Conservation (phyloP, 495 filamentous ascomycete species). For the Podospora comata region DNA sequence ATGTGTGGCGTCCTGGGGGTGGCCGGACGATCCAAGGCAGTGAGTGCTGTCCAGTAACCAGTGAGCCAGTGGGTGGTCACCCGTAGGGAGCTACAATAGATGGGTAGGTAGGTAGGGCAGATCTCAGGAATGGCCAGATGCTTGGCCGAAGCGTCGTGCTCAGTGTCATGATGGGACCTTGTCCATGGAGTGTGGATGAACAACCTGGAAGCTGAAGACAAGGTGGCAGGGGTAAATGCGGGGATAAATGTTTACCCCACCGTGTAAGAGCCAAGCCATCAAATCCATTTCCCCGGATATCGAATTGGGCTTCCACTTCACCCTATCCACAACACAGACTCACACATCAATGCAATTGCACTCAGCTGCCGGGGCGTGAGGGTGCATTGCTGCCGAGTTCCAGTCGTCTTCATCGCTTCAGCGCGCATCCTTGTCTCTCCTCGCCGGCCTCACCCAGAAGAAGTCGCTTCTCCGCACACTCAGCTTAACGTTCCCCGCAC, state of each 20-base stretch:
- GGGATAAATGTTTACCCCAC: constrained; percentile 28
- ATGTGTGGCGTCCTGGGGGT: neutral
- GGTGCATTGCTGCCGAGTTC: neutral
- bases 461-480: neutral
- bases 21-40: neutral
- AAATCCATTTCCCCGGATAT: no score
- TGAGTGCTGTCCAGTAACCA: no score
- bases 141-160: neutral
- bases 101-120: neutral
- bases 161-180: neutral
- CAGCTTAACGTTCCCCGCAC: constrained; percentile 16
- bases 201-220: neutral
- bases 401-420: neutral
- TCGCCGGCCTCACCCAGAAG: neutral
- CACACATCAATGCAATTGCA: no score
- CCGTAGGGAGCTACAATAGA: neutral
- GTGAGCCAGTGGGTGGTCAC: no score
- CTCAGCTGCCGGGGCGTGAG: neutral
- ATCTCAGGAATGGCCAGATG: neutral
- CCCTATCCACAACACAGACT: neutral
- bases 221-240: neutral
- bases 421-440: neutral
- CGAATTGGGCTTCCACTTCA: neutral
- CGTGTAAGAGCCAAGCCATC: neutral
- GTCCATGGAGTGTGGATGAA: neutral